Evolutionary conservation across 78 protist species (phyloP).

Genomic region (Thecamonas trahens): DNA sequence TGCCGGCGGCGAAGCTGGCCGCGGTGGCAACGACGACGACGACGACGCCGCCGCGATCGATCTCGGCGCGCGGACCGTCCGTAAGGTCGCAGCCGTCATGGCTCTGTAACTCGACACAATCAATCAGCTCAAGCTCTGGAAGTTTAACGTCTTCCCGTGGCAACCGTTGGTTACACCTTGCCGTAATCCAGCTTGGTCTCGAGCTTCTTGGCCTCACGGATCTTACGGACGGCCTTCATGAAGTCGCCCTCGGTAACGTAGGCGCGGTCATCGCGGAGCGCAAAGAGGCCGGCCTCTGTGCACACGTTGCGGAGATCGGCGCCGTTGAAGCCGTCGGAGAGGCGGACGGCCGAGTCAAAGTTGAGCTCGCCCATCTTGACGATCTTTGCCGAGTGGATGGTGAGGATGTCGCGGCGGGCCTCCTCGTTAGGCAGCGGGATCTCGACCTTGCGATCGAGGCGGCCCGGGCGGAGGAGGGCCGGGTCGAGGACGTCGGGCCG

Average conservation of each 20-base stretch:
- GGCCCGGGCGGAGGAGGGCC: constrained; percentile 95
- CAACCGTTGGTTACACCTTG: constrained; percentile 37
- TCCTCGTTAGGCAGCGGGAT: constrained; percentile 97
- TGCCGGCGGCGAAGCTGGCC: too few relatives aligned
- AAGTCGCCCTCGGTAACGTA: constrained; percentile 92
- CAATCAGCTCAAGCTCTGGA: too few relatives aligned
- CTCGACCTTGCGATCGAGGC: constrained; percentile 86
- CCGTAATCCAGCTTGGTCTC: constrained; percentile 78
- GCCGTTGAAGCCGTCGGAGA: constrained; percentile 97
- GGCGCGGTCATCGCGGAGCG: constrained; percentile 93
- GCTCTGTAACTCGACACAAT: too few relatives aligned
- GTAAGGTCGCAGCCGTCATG: too few relatives aligned
- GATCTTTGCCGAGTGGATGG: constrained; percentile 91
- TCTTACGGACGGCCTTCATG: constrained; percentile 95
- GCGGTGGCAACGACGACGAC: too few relatives aligned
- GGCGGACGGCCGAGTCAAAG: constrained; percentile 91
- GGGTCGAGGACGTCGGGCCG: constrained; percentile 98
- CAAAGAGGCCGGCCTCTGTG: constrained; percentile 98
- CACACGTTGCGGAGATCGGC: constrained; percentile 98
- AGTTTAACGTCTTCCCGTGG: too few relatives aligned
- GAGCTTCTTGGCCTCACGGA: constrained; percentile 91
- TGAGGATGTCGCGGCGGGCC: constrained; percentile 83
- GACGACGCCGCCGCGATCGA: too few relatives aligned
- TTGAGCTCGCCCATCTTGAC: constrained; percentile 91
- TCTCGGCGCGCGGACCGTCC: too few relatives aligned